These are phyloP conservation scores for Venturia asperata DNA, from an alignment of 2,329 filamentous ascomycete species.

Conservation along the genomic window DNA sequence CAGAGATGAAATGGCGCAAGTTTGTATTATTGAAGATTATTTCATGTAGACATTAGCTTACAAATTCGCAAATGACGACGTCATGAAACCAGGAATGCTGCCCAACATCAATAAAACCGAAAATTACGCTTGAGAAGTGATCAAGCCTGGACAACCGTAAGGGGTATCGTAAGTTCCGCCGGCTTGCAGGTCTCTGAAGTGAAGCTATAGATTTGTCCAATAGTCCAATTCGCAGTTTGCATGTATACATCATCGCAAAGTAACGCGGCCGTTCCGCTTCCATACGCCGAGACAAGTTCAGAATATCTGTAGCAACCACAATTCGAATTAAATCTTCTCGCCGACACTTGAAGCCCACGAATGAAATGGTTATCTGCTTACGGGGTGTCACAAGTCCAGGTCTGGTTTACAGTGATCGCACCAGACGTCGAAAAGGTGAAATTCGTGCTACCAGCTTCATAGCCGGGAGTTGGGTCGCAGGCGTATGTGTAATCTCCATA, in stretches of 20 bases:
- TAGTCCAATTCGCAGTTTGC: slow-evolving; percentile 21
- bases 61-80: too few relatives aligned
- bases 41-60: background rate
- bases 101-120: background rate
- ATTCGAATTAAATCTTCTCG: background rate
- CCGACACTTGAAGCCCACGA: background rate
- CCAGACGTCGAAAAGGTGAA: slow-evolving; percentile 21
- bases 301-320: background rate
- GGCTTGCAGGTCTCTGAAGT: slow-evolving; percentile 14
- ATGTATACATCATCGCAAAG: slow-evolving; percentile 4
- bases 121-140: background rate
- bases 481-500: background rate
- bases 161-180: slow-evolving; percentile 1
- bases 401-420: slow-evolving; percentile 21
- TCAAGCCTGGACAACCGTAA: background rate
- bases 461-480: background rate
- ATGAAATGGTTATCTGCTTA: background rate
- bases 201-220: slow-evolving; percentile 20
- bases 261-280: background rate
- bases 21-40: too few relatives aligned
- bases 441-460: background rate
- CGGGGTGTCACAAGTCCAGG: slow-evolving; percentile 12
- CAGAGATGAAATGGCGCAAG: background rate
- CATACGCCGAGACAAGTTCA: background rate
- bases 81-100: too few relatives aligned